Evolutionary conservation across 108 stramenopile species (phyloP), one percentile per base, ranked within the genome.

Genomic region (Skeletonema tropicum): DNA sequence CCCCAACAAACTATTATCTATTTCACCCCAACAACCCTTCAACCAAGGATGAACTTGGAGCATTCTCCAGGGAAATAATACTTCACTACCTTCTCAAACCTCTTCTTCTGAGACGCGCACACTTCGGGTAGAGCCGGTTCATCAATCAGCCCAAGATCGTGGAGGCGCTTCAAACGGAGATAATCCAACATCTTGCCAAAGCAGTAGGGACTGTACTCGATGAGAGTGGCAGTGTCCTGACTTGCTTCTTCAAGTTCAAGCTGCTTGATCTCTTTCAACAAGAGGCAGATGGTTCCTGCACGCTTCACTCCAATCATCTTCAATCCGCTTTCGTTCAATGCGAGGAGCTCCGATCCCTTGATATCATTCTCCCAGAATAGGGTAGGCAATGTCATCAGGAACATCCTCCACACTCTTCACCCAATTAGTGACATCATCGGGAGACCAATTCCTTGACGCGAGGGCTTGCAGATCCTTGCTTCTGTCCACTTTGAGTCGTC

Each of bases 71-170:
- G 60, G 36, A 72, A 72, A 41, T 62, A 72, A 35, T 72, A 57
- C 41, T 63, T 72, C 36, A 72, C 71, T 13, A 72, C 71, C 7
- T 63, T 72, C 52, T 72, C 71, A 46, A 72, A 72, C 61, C 71
- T 62, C 8, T 21, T 35, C 61, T 72, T 62, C 61, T 72, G 52
- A 14, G 60, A n/a, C 11, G 30, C 38, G 13, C 42, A 36, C 19
- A 72, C 71, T 14, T 12, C 17, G 14, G 71, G 71, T 25, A 41
- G 25, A 45, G 29, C 42, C 7, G 71, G 71, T 46, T 72, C 31
- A 11, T 72, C 32, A 42, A 72, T 15, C 26, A 72, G 29, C 2
- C 46, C 60, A 23, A 38, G 52, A 11, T n/a, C 9, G 31, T 59
- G 45, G 6, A 63, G 21, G 15, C 15, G 58, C 41, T 61, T 57